phyloP scores from a whole-genome alignment of 116 monocot genomes.

The Posidonia oceanica region DNA sequence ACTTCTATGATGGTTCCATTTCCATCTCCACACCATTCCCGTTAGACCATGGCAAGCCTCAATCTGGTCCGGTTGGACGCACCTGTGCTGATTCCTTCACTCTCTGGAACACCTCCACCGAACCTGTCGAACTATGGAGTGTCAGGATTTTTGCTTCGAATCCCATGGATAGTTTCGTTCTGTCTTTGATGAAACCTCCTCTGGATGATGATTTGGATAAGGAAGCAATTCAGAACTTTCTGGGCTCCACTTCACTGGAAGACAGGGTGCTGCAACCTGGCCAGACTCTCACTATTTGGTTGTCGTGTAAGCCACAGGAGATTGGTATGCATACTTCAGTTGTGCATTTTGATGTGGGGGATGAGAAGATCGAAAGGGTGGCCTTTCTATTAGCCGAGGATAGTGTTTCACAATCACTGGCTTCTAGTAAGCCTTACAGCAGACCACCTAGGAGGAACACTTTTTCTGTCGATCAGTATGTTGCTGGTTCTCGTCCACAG shows the following conservation, averaged over 20 bases:
- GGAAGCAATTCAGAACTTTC: conserved; percentile 22
- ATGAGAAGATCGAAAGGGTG: conserved; percentile 79
- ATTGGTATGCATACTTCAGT: conserved; percentile 73
- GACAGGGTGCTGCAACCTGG: conserved; percentile 74
- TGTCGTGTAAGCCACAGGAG: conserved; percentile 81
- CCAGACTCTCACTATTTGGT: conserved; percentile 60
- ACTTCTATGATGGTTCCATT: conserved; percentile 31
- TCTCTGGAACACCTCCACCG: conserved; percentile 47
- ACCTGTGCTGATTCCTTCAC: conserved; percentile 36
- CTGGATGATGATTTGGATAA: conserved; percentile 15
- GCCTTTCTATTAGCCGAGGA: conserved; percentile 88
- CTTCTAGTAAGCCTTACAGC: conserved; percentile 51
- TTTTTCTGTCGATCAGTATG: conserved; percentile 35
- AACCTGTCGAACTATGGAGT: conserved; percentile 76
- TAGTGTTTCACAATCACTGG: conserved; percentile 53
- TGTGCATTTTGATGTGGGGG: conserved; percentile 70
- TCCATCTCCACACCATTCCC: conserved; percentile 57
- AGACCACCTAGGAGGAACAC: conserved; percentile 27
- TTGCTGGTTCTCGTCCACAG: conserved; percentile 46
- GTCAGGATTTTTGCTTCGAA: conserved; percentile 79
- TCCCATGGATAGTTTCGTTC: conserved; percentile 51
- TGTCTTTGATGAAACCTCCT: conserved; percentile 87
- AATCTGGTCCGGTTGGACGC: conserved; percentile 48
- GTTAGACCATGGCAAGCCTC: conserved; percentile 53
- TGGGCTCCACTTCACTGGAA: conserved; percentile 50